Conservation (phyloP, 2,329 filamentous ascomycete genomes). For the Aureobasidium sp. region DNA sequence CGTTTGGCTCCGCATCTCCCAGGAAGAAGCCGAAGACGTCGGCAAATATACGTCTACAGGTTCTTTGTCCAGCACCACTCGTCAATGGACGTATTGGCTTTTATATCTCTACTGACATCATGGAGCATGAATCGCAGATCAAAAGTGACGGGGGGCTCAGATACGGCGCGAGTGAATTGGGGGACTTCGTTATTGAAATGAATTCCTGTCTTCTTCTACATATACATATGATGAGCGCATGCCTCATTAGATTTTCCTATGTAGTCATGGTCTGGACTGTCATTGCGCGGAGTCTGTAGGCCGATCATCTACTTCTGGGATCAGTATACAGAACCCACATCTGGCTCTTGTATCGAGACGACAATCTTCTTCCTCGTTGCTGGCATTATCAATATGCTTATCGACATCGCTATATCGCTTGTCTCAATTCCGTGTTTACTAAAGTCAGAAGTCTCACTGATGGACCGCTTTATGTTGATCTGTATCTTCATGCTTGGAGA, state of each 20-base stretch:
- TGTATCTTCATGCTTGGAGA: conserved; percentile 1
- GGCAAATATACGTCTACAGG: neutral
- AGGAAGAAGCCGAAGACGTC: neutral
- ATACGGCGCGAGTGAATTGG: neutral
- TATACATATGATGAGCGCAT: neutral
- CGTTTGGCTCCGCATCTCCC: neutral
- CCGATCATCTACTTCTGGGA: neutral
- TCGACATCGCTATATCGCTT: neutral
- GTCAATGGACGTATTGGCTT: neutral
- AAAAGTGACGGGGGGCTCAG: neutral
- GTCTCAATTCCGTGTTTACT: neutral
- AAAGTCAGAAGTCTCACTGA: neutral
- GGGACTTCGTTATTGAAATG: neutral
- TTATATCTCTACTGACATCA: neutral
- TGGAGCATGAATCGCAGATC: neutral
- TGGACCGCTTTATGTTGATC: neutral
- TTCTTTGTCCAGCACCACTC: neutral
- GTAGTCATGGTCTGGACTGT: neutral
- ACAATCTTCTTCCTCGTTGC: neutral
- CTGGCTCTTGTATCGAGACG: neutral
- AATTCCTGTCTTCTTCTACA: neutral
- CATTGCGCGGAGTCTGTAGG: neutral
- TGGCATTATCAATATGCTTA: neutral
- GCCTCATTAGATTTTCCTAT: neutral
- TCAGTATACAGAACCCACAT: neutral